Base-by-base conservation (phyloP, 768 basidiomycete genomes). In the Kwoniella mangroviensis region DNA sequence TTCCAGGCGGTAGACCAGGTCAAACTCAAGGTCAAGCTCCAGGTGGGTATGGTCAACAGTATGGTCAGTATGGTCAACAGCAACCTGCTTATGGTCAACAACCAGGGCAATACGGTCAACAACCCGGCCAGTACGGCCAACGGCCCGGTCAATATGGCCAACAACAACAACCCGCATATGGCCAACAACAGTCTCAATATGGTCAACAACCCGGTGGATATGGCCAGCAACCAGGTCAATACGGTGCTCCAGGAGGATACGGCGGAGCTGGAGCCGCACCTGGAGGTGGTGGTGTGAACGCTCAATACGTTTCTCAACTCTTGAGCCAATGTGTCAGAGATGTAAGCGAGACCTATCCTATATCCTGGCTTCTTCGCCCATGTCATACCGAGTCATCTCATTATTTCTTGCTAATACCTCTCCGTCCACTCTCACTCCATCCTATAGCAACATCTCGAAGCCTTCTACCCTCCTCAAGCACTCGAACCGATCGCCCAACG, bases 401-500 rank as follows among this genome's bases (percentile, higher is more conserved):
- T 34, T 1, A 40, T 6, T 0, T 22, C 17, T 43, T 40, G 34
- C 15, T 43, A 3, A 12, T 49, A 2, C 45, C 21, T 21, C 43
- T 22, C 62, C 51, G 24, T n/a, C 42, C 62, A 41, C 11, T 49
- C 17, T 40, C 43, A 19, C 34, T 43, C 40, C 28, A 19, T 54
- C 22, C 28, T 43, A 4, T 64, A 83, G 74, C 83, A 84, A 81
- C 79, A 83, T 55, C 72, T 85, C 60, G 65, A 73, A 61, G 78
- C 81, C 4, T 85, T 85, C 76, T 85, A 82, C 75, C 83, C 83
- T 21, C 82, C 82, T 10, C 78, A 79, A 10, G 65, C 73, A 0
- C 75, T 85, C 56, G 79, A 82, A 41, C 76, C 66, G 9, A 79
- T 85, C 71, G 84, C 84, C 3, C 75, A 81, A 62, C 73, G 75